Evolutionary conservation across 2,329 filamentous ascomycete species (phyloP).

Genomic region (Alternaria angustiovoidea): DNA sequence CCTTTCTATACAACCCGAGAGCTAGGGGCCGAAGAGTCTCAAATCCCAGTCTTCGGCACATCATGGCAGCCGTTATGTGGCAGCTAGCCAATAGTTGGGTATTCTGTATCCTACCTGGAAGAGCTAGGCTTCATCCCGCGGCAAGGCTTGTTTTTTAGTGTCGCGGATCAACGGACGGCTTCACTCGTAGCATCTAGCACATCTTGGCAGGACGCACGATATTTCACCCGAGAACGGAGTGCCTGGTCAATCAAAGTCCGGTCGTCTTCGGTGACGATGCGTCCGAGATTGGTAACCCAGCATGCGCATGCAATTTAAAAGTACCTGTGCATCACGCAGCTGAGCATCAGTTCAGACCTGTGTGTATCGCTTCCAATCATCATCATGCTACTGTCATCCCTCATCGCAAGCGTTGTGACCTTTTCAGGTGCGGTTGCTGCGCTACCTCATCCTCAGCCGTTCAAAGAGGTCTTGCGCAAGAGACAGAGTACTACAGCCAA

Average conservation of each 20-base stretch:
- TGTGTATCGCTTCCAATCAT: not conserved
- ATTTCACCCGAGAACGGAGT: not conserved
- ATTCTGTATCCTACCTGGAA: not conserved
- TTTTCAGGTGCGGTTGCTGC: not conserved
- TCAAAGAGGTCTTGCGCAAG: not conserved
- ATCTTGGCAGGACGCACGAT: not conserved
- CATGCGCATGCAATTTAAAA: not conserved
- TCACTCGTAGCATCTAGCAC: not conserved
- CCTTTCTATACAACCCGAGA: not conserved
- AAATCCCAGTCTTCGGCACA: not conserved
- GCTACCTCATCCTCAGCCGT: constrained; percentile 1
- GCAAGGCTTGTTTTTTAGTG: not conserved
- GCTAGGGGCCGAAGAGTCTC: not conserved
- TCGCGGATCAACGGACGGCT: not conserved
- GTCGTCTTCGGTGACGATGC: not conserved
- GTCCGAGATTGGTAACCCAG: not conserved
- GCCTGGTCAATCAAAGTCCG: not conserved
- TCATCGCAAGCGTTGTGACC: not conserved
- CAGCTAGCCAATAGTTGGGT: not conserved
- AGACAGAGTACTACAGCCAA: not conserved
- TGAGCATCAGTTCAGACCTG: not conserved
- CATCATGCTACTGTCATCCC: not conserved
- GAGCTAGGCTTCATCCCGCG: not conserved
- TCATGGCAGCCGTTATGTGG: not conserved
- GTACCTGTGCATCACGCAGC: not conserved